phyloP scores from a whole-genome alignment of 2,329 filamentous ascomycete genomes.

The Verticillium zaregamsianum region DNA sequence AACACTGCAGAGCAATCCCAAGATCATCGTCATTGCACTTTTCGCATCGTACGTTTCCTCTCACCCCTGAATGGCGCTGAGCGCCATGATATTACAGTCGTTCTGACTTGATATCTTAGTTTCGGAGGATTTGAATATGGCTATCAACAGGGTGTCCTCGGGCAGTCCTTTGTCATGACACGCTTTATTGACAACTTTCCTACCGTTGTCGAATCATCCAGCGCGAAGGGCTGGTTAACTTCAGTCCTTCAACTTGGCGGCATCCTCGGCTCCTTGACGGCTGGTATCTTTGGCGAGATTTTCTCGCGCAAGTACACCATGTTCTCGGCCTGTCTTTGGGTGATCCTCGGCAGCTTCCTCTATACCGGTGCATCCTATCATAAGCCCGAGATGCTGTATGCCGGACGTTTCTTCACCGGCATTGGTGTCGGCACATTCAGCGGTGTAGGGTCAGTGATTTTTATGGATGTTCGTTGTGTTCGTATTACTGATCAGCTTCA shows the following conservation, averaged over 20 bases:
- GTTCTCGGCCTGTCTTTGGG: slow-evolving; percentile 43
- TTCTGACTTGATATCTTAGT: slow-evolving; percentile 20
- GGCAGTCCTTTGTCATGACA: slow-evolving; percentile 49
- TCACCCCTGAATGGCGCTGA: background rate
- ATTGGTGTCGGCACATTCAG: slow-evolving; percentile 42
- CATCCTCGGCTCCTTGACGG: slow-evolving; percentile 41
- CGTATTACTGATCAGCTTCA: background rate
- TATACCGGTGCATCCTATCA: slow-evolving; percentile 33
- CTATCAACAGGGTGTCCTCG: slow-evolving; percentile 51
- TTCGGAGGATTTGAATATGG: slow-evolving; percentile 49
- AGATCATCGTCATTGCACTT: slow-evolving; percentile 29
- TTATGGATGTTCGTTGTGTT: background rate
- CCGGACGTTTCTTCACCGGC: slow-evolving; percentile 38
- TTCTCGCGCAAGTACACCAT: slow-evolving; percentile 49
- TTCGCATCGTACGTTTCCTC: slow-evolving; percentile 26
- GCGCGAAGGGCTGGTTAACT: slow-evolving; percentile 46
- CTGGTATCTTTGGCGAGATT: slow-evolving; percentile 43
- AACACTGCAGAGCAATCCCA: slow-evolving; percentile 25
- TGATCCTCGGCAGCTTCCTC: slow-evolving; percentile 39
- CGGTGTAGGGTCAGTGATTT: slow-evolving; percentile 25
- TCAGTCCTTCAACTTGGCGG: slow-evolving; percentile 46
- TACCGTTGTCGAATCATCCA: slow-evolving; percentile 37
- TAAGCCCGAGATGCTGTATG: slow-evolving; percentile 11
- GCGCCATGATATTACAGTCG: background rate
- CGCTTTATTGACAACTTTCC: slow-evolving; percentile 46